phyloP scores from a whole-genome alignment of 345 rosid species.

The Brassica napus region DNA sequence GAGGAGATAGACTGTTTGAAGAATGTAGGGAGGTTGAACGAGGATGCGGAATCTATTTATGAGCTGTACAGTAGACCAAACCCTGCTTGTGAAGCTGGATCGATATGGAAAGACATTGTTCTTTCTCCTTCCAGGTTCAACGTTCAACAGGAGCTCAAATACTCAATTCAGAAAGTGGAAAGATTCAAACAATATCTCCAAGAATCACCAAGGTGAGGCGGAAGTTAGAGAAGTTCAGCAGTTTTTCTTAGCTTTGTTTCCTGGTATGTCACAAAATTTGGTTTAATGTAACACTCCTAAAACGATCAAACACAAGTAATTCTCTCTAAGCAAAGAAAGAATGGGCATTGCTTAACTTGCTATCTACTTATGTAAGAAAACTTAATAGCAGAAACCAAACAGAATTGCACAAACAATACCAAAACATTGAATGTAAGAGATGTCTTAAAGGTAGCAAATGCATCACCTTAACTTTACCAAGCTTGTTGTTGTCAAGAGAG shows the following conservation, averaged over 20 bases:
- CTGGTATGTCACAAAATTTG: constrained; percentile 25
- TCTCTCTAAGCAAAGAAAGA: neutral
- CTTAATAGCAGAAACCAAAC: neutral
- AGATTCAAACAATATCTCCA: constrained; percentile 41
- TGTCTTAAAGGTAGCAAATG: neutral
- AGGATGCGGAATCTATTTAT: constrained; percentile 75
- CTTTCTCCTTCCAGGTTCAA: constrained; percentile 82
- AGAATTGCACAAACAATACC: neutral
- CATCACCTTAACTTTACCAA: constrained; percentile 16
- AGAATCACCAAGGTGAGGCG: constrained; percentile 31
- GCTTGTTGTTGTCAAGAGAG: constrained; percentile 3
- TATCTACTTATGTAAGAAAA: neutral
- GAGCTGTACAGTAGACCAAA: constrained; percentile 72
- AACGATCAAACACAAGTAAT: constrained; percentile 5
- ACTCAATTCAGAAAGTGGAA: constrained; percentile 72
- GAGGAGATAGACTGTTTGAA: constrained; percentile 76
- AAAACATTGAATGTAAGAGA: constrained; percentile 1
- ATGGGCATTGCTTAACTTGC: neutral
- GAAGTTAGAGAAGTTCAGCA: neutral
- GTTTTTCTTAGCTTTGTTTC: constrained; percentile 31
- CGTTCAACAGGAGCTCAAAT: constrained; percentile 76
- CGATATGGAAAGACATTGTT: constrained; percentile 96
- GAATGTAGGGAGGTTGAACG: constrained; percentile 67
- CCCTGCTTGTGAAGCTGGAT: constrained; percentile 70
- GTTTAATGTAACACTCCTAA: constrained; percentile 22